Conservation (phyloP, 768 basidiomycete species). For the Coprinopsis marcescibilis region DNA sequence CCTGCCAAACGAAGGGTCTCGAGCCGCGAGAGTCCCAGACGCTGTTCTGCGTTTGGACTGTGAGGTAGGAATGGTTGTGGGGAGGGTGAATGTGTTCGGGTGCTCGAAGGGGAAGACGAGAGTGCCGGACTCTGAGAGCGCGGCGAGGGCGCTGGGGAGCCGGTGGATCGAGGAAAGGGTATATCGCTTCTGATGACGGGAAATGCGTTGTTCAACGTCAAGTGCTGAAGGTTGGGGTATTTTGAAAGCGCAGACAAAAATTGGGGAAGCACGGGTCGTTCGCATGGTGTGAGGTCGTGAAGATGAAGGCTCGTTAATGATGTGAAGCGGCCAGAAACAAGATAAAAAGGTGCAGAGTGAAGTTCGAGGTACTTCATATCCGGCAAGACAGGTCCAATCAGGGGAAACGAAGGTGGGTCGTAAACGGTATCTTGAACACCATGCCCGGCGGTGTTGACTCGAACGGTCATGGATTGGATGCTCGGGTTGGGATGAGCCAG, state of each 20-base stretch:
- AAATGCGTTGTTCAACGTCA: conserved; percentile 30
- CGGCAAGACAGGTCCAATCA: conserved; percentile 23
- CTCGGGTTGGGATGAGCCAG: conserved; percentile 30
- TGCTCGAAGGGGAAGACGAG: conserved; percentile 1
- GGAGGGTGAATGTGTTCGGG: neutral
- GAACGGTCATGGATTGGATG: conserved; percentile 27
- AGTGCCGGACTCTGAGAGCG: conserved; percentile 3
- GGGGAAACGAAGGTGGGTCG: conserved; percentile 22
- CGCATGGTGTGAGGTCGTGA: conserved; percentile 29
- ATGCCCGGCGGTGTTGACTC: conserved; percentile 9
- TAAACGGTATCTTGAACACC: conserved; percentile 18
- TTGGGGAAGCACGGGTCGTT: conserved; percentile 28
- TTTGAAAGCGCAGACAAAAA: conserved; percentile 28
- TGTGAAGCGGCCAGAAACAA: conserved; percentile 30
- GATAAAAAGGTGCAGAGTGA: conserved; percentile 29
- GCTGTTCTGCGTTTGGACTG: conserved; percentile 15
- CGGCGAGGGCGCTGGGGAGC: neutral
- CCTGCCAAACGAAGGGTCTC: conserved; percentile 26
- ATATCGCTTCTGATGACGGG: conserved; percentile 21
- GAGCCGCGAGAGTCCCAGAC: conserved; percentile 23
- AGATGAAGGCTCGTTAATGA: conserved; percentile 31
- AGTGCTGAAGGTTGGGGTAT: conserved; percentile 26
- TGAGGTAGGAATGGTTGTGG: conserved; percentile 9
- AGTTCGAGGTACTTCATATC: conserved; percentile 30
- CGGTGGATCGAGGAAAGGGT: conserved; percentile 5